phyloP scores from a whole-genome alignment of 2,329 filamentous ascomycete species.

The Periconia digitata region DNA sequence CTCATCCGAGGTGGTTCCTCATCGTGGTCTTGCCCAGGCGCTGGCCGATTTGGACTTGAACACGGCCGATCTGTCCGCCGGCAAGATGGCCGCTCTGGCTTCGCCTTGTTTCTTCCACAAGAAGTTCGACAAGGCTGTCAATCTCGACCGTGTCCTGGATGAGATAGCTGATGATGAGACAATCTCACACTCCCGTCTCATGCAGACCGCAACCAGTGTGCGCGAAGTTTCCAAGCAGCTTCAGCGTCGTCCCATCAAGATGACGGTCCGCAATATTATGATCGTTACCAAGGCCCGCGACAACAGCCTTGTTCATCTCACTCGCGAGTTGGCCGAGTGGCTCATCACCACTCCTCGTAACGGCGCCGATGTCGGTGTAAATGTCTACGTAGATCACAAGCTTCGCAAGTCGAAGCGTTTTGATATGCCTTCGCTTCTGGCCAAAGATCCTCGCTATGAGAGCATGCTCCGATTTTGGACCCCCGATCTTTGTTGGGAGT shows the following conservation, averaged over 20 bases:
- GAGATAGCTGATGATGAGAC: slow-evolving; percentile 87
- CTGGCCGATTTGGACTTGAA: slow-evolving; percentile 54
- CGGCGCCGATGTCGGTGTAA: slow-evolving; percentile 85
- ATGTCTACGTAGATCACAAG: slow-evolving; percentile 98
- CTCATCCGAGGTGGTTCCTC: slow-evolving; percentile 32
- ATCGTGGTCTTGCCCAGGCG: slow-evolving; percentile 64
- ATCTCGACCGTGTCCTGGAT: slow-evolving; percentile 91
- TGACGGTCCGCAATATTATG: slow-evolving; percentile 93
- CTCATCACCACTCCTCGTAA: slow-evolving; percentile 87
- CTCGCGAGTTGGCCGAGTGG: slow-evolving; percentile 85
- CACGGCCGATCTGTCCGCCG: slow-evolving; percentile 45
- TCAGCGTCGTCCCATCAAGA: slow-evolving; percentile 86
- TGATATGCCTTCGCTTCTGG: slow-evolving; percentile 70
- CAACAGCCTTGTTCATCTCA: slow-evolving; percentile 87
- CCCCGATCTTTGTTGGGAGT: slow-evolving; percentile 89
- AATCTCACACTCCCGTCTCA: slow-evolving; percentile 89
- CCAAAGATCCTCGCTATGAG: slow-evolving; percentile 73
- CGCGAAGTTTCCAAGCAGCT: slow-evolving; percentile 95
- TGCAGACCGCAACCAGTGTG: slow-evolving; percentile 93
- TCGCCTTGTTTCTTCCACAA: slow-evolving; percentile 98
- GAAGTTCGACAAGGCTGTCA: slow-evolving; percentile 92
- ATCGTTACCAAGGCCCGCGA: slow-evolving; percentile 98
- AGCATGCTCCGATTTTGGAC: slow-evolving; percentile 95
- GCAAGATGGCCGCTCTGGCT: slow-evolving; percentile 67
- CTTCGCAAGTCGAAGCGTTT: slow-evolving; percentile 87